Percentiles rank a stretch among this genome's conserved stretches.
phyloP scores from a whole-genome alignment of 2,329 filamentous ascomycete genomes.

The Coniochaeta prunicola region DNA sequence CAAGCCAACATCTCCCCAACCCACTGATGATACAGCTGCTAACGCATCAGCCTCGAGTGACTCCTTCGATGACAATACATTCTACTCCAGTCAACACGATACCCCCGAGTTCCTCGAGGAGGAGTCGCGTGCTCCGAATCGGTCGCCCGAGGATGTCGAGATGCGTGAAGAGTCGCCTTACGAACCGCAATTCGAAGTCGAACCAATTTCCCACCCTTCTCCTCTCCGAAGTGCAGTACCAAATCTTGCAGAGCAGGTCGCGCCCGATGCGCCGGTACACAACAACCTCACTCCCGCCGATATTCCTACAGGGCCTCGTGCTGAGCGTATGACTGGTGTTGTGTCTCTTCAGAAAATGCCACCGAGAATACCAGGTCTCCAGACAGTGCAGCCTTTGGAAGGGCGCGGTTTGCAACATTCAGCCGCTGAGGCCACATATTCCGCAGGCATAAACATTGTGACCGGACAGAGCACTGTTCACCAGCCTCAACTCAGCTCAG shows the following conservation, averaged over 20 bases:
- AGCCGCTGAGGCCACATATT: slow-evolving; percentile 32
- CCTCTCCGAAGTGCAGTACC: neutral
- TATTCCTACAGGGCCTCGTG: neutral
- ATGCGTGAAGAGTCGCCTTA: slow-evolving; percentile 29
- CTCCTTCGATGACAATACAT: slow-evolving; percentile 87
- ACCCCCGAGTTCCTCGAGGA: slow-evolving; percentile 53
- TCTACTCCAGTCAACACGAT: slow-evolving; percentile 91
- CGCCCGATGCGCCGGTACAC: neutral
- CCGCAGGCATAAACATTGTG: slow-evolving; percentile 30
- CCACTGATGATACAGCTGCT: slow-evolving; percentile 48
- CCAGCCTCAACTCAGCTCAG: slow-evolving; percentile 22
- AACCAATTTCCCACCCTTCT: slow-evolving; percentile 9
- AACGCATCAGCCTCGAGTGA: slow-evolving; percentile 54
- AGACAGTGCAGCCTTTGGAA: slow-evolving; percentile 4
- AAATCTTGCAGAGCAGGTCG: neutral
- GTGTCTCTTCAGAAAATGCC: neutral
- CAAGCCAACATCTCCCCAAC: slow-evolving; percentile 54
- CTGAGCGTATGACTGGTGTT: neutral
- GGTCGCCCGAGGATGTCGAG: slow-evolving; percentile 26
- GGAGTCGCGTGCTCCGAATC: slow-evolving; percentile 37
- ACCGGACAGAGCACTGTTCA: slow-evolving; percentile 24
- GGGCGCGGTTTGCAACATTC: slow-evolving; percentile 29
- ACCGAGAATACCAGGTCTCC: slow-evolving; percentile 9
- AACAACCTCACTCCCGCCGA: neutral
- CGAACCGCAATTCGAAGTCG: slow-evolving; percentile 21